Percentiles rank a stretch among this genome's conserved stretches.
phyloP scores from a whole-genome alignment of 1,139 yeast species.

The Magnusiomyces clavatus region DNA sequence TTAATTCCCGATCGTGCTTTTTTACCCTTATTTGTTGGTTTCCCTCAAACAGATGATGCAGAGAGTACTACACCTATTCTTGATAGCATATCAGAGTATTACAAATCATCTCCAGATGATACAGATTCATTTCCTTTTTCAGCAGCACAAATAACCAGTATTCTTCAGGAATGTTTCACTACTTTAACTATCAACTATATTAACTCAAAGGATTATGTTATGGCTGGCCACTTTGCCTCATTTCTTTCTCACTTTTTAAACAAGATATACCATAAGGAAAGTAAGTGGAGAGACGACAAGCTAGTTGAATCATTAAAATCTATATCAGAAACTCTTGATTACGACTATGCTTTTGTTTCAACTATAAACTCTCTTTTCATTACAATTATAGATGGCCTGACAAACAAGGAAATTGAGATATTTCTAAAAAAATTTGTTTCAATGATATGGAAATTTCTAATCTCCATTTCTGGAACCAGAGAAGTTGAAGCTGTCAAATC shows the following conservation, averaged over 20 bases:
- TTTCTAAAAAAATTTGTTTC: conserved; percentile 16
- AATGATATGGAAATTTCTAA: conserved; percentile 30
- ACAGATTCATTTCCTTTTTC: conserved; percentile 37
- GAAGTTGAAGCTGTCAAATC: conserved; percentile 57
- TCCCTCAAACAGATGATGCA: conserved; percentile 28
- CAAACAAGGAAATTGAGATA: conserved; percentile 18
- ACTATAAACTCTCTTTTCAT: conserved; percentile 43
- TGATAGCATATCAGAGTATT: conserved; percentile 30
- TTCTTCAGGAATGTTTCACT: conserved; percentile 36
- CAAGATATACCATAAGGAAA: conserved; percentile 39
- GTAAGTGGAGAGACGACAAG: conserved; percentile 27
- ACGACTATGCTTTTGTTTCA: conserved; percentile 30
- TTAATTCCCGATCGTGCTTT: conserved; percentile 56
- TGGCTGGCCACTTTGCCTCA: conserved; percentile 31
- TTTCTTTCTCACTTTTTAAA: conserved; percentile 40
- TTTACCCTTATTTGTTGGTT: conserved; percentile 34
- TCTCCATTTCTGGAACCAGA: conserved; percentile 39
- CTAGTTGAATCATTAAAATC: conserved; percentile 30
- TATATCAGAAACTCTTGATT: conserved; percentile 7
- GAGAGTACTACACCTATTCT: conserved; percentile 22
- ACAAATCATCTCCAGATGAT: conserved; percentile 26
- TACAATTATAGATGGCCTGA: conserved; percentile 28
- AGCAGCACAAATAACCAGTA: conserved; percentile 39
- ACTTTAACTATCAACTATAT: conserved; percentile 31
- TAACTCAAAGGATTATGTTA: conserved; percentile 14